phyloP scores from a whole-genome alignment of 2,329 filamentous ascomycete species.

The Fusarium ramigenum region DNA sequence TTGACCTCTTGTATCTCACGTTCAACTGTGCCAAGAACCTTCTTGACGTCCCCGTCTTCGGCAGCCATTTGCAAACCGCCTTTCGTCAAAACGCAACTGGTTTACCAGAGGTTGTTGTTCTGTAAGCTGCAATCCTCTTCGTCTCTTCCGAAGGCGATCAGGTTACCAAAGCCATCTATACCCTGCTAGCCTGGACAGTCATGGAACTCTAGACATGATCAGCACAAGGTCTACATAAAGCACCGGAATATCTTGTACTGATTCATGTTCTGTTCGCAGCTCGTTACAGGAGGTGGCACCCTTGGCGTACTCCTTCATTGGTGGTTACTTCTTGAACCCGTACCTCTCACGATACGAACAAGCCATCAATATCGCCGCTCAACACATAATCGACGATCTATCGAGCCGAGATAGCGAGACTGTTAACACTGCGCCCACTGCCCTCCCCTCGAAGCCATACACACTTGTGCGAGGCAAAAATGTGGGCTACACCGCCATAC shows the following conservation, averaged over 20 bases:
- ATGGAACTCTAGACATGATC: conserved; percentile 6
- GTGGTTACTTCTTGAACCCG: conserved; percentile 78
- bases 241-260: conserved; percentile 27
- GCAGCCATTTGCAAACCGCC: conserved; percentile 71
- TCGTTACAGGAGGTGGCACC: conserved; percentile 94
- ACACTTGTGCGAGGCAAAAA: conserved; percentile 76
- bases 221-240: neutral
- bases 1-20: conserved; percentile 82
- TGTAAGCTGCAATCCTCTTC: conserved; percentile 56
- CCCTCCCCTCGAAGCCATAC: conserved; percentile 61
- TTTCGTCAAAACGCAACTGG: conserved; percentile 60
- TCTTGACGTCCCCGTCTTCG: conserved; percentile 76
- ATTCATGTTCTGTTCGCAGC: conserved; percentile 50
- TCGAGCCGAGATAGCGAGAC: conserved; percentile 5
- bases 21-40: conserved; percentile 86
- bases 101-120: conserved; percentile 64
- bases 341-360: conserved; percentile 79
- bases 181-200: conserved; percentile 11
- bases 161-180: conserved; percentile 2
- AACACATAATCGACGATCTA: conserved; percentile 19
- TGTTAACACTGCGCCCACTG: conserved; percentile 12
- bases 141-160: conserved; percentile 7
- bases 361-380: conserved; percentile 73
- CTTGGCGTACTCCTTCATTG: conserved; percentile 84
- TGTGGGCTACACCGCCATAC: conserved; percentile 87